Base-by-base conservation (phyloP, 179 eudicot species). In the Camellia oleifera region DNA sequence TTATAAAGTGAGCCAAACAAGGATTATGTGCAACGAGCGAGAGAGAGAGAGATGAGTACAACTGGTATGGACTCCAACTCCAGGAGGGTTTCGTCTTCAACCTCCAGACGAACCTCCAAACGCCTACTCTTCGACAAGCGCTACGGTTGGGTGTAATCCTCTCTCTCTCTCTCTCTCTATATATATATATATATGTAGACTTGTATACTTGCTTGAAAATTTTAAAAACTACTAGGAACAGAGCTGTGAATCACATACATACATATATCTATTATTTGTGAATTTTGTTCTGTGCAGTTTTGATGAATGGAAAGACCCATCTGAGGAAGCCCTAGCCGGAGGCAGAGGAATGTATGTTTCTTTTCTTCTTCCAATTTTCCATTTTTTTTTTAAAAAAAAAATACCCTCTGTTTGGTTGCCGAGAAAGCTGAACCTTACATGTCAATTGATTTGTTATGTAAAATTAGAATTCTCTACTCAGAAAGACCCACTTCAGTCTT, bases 261-360 rank as follows among this genome's bases (percentile, higher is more conserved):
- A 13, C 2, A 12, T 32, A 54, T 5, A 3, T 17, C 11, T 32
- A 52, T 71, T 50, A 3, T 15, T 56, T 15, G 11, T 32, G 52
- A 54, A 6, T 15, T 58, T 17, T 5, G 44, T 7, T 58, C 44
- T 60, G 10, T 17, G 67, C 78, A 60, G 78, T 75, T 42, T 75
- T 60, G 78, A 60, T 60, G 78, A 75, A 58, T 75, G 78, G 78
- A 75, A 75, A 75, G 78, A 75, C 67, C 78, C 78, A 60, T 20
- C 52, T 10, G 78, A 44, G 58, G 78, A 75, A 75, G 78, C 78
- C 66, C 78, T 75, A 17, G 52, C 66, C 11, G 78, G 78, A 42
- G 78, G 78, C 67, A 42, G 78, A 75, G 53, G 64, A 75, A 75
- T 75, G 78, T 75, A 75, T n/a, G 78, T 18, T 75, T 32, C 0